Evolutionary conservation across 1,139 yeast species (phyloP).

Genomic region (Magnusiomyces sp.): DNA sequence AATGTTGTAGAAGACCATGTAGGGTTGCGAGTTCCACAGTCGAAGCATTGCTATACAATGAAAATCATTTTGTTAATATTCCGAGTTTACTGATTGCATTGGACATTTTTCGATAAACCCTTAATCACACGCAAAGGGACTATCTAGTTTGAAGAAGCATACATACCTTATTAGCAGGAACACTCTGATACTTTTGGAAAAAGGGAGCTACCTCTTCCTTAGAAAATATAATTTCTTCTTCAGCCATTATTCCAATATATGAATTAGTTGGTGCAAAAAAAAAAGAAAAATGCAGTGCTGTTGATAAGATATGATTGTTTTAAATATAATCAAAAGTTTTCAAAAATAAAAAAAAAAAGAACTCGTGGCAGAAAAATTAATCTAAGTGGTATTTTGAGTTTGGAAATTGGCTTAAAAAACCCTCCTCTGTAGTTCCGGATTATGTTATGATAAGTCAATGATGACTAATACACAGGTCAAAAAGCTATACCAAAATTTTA

Average conservation of each 20-base stretch:
- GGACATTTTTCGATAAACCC: too few relatives aligned
- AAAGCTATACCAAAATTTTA: too few relatives aligned
- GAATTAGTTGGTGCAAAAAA: too few relatives aligned
- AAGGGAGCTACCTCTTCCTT: slow-evolving; percentile 55
- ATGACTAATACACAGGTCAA: too few relatives aligned
- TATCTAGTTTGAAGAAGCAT: too few relatives aligned
- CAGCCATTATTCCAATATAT: slow-evolving; percentile 19
- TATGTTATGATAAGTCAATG: too few relatives aligned
- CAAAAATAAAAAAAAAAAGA: neutral
- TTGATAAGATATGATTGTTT: neutral
- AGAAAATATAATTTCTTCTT: slow-evolving; percentile 42
- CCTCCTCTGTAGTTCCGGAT: too few relatives aligned
- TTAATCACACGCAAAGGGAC: too few relatives aligned
- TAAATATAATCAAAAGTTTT: neutral
- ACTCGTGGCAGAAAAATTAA: too few relatives aligned
- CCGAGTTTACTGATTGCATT: neutral
- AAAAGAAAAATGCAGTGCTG: neutral
- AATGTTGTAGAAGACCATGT: slow-evolving; percentile 99
- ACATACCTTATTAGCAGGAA: slow-evolving; percentile 60
- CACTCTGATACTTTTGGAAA: slow-evolving; percentile 50
- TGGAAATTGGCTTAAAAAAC: too few relatives aligned
- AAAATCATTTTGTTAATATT: neutral
- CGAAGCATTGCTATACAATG: slow-evolving; percentile 63
- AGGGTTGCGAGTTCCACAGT: slow-evolving; percentile 92
- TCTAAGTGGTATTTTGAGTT: too few relatives aligned